Evolutionary conservation across 805 yeast species (phyloP), one percentile per base, ranked within the genome.

Genomic region (Jamesozyma jinghongensis): DNA sequence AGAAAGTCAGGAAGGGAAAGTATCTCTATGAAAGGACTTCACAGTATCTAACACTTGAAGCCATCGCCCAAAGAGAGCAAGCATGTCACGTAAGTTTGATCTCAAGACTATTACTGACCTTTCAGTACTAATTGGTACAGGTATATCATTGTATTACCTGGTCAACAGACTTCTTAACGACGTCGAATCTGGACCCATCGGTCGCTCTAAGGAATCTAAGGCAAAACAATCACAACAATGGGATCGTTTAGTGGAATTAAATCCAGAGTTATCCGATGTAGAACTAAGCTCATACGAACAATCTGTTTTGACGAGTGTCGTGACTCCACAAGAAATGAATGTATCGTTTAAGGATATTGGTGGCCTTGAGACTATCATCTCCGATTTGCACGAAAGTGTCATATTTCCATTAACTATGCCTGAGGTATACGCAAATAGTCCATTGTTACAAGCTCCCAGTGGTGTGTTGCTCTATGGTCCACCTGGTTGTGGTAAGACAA

Each of bases 401-500:
- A 74, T 92, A 32, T 80, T 85, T 51, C 98, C 98, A 1, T 67
- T 92, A 42, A 81, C 84, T 14, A 67, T 60, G 51, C 95, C 95
- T 0, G 85, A 77, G 37, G 63, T 86, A 32, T 87, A 83, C 57
- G 67, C 75, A 11, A 78, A 75, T 40, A 84, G 81, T 49, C 77
- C 85, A 40, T 68, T 90, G 40, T 67, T 90, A 19, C 85, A 83
- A 54, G 90, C 95, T 1, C 98, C 98, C 2, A 87, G 85, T 55
- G 98, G 98, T 32, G 97, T 90, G 3, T 65, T 90, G 28, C 70
- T 88, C 37, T 80, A 85, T 56, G 97, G 97, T 0, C 97, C 97
- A 3, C 97, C 97, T 0, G 97, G 97, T 0, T 90, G 97, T 61
- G 97, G 97, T 41, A 90, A 90, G 63, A 90, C 97, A 3, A 85